Evolutionary conservation across 768 basidiomycete genomes (phyloP), one percentile per base, ranked within the genome.

Genomic region (Polyporus arcularius): DNA sequence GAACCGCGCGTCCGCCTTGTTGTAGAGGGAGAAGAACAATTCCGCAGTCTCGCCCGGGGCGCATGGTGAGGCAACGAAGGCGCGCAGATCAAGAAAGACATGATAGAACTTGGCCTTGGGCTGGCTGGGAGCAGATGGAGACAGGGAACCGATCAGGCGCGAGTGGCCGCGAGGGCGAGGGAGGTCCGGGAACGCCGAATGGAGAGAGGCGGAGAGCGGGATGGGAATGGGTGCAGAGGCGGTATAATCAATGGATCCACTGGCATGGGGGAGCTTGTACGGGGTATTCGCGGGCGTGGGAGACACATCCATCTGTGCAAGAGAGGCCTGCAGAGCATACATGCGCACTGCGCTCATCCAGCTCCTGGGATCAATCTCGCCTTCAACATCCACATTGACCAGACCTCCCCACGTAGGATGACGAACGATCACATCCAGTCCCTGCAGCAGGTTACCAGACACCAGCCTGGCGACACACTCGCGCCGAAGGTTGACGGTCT

Each of bases 391-490:
- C n/a, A 94, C 90, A 3, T 88, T 89, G 38, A 95, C 92, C 26
- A 98, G 81, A 4, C 86, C 89, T 31, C 96, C 96, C 83, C 90
- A 93, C 2, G 85, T 87, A 31, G 96, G 92, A 77, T 98, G 94
- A 21, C 96, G 84, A n/a, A 98, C 96, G 67, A 98, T 95, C 62
- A 98, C 87, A 68, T 98, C 96, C 49, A 98, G 76, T 7, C 90
- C 92, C 71, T 98, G 96, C 3, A 90, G 87, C 58, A 98, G 81
- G 71, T 98, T 98, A 35, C 94, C 94, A 49, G 83, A 84, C 45
- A 96, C 95, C 5, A 98, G 84, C 58, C 91, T 81, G 15, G 84
- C 85, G 4, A 98, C 96, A 71, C 94, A 95, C 60, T 95, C 94
- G 55, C 87, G 82, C 58, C 94, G 82, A 69, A 98, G 80, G 46